Conservation (phyloP, 495 filamentous ascomycete species). For the Friedmanniomyces endolithicus region DNA sequence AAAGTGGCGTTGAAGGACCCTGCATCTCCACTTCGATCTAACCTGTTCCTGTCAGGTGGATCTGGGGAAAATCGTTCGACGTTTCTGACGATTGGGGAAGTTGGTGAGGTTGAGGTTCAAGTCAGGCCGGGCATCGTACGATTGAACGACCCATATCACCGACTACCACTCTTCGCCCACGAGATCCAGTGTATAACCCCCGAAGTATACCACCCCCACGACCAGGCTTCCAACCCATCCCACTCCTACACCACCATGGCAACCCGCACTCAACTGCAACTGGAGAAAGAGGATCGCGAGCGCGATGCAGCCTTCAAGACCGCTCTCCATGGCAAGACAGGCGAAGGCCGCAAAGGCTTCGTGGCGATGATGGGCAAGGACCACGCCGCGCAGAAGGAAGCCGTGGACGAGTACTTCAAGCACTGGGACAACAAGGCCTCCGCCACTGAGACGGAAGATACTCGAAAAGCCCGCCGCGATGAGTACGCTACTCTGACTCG, state of each 20-base stretch:
- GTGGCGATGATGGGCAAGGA: slow-evolving; percentile 79
- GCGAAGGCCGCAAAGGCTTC: slow-evolving; percentile 58
- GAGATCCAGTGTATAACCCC: too few species aligned
- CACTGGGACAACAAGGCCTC: slow-evolving; percentile 95
- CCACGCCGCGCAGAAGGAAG: slow-evolving; percentile 66
- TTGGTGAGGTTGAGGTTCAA: background rate
- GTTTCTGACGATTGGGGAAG: background rate
- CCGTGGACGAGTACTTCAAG: slow-evolving; percentile 98
- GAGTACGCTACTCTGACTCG: slow-evolving; percentile 93
- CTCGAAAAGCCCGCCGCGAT: slow-evolving; percentile 66
- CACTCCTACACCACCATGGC: slow-evolving; percentile 3
- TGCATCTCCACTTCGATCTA: background rate
- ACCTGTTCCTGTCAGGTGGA: background rate
- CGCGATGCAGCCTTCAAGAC: slow-evolving; percentile 93
- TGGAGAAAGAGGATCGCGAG: slow-evolving; percentile 74
- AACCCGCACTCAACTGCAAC: slow-evolving; percentile 53
- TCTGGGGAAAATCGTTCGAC: too few species aligned
- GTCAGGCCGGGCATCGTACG: background rate
- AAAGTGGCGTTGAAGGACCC: background rate
- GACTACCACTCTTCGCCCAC: too few species aligned
- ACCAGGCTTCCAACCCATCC: background rate
- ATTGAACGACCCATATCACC: background rate
- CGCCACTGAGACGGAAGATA: slow-evolving; percentile 66
- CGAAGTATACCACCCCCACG: too few species aligned
- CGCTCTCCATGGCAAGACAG: slow-evolving; percentile 78